Evolutionary conservation across 2,329 filamentous ascomycete species (phyloP).

Genomic region (Xylaria hypoxylon): DNA sequence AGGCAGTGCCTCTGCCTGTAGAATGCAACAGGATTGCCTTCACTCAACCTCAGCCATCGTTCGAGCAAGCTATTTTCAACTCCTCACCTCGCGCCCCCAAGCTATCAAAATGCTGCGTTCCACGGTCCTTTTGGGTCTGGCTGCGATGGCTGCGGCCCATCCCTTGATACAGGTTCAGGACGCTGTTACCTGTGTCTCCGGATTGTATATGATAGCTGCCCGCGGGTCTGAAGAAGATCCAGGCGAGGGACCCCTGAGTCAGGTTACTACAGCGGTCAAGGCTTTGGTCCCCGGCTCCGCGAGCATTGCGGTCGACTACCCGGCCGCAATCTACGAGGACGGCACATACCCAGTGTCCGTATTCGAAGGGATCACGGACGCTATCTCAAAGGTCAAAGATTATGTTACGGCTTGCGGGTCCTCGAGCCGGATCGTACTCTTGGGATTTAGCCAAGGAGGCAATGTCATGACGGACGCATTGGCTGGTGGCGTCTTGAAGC

Average conservation of each 20-base stretch:
- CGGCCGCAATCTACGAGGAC: constrained; percentile 32
- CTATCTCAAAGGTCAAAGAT: constrained; percentile 23
- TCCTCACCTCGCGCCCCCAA: background rate
- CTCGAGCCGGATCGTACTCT: constrained; percentile 30
- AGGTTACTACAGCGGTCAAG: constrained; percentile 30
- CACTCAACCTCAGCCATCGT: constrained; percentile 6
- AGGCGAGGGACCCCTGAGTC: constrained; percentile 30
- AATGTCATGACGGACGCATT: constrained; percentile 38
- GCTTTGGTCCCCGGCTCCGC: constrained; percentile 27
- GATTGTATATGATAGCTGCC: constrained; percentile 38
- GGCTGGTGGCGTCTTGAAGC: constrained; percentile 38
- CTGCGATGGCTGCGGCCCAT: constrained; percentile 26
- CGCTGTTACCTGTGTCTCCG: constrained; percentile 34
- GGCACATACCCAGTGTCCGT: constrained; percentile 35
- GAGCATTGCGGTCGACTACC: constrained; percentile 37
- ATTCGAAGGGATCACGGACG: constrained; percentile 28
- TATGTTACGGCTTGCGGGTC: constrained; percentile 35
- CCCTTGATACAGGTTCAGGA: constrained; percentile 16
- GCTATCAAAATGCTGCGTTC: constrained; percentile 26
- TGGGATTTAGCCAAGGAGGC: constrained; percentile 39
- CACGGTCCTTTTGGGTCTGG: constrained; percentile 24
- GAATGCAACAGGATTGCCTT: background rate
- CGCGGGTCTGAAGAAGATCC: constrained; percentile 34
- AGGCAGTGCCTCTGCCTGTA: background rate
- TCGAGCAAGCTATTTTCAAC: constrained; percentile 5